Conservation (phyloP, 2,329 filamentous ascomycete species). For the Colletotrichum sp. region DNA sequence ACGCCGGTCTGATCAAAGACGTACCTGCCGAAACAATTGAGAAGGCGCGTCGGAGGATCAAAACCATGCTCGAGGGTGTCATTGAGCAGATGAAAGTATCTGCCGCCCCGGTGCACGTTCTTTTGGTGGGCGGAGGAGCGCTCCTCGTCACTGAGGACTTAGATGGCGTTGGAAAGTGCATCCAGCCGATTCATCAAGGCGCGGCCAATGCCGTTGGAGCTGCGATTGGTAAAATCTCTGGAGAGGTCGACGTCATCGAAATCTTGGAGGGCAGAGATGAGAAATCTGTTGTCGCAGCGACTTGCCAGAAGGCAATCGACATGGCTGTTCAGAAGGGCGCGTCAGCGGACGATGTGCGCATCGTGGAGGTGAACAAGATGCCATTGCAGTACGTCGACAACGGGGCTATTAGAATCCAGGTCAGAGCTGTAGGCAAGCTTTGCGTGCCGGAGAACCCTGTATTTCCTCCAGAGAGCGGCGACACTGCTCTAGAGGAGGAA, state of each 20-base stretch:
- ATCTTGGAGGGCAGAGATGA: conserved; percentile 43
- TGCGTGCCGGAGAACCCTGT: conserved; percentile 29
- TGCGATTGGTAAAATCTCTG: conserved; percentile 60
- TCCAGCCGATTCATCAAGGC: conserved; percentile 55
- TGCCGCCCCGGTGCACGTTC: conserved; percentile 52
- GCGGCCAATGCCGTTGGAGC: conserved; percentile 67
- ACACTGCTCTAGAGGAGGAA: conserved; percentile 20
- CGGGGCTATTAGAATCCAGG: conserved; percentile 36
- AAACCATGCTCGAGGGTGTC: conserved; percentile 51
- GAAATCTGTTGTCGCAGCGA: conserved; percentile 41
- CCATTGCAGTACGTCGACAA: conserved; percentile 40
- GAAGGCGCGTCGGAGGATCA: conserved; percentile 38
- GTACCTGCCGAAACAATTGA: conserved; percentile 26
- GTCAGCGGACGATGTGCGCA: conserved; percentile 36
- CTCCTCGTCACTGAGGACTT: conserved; percentile 54
- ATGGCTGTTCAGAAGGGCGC: conserved; percentile 1
- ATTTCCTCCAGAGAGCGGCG: conserved; percentile 14
- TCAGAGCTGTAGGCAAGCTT: conserved; percentile 37
- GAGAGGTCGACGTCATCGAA: conserved; percentile 57
- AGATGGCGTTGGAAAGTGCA: conserved; percentile 53
- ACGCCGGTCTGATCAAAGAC: conserved; percentile 29
- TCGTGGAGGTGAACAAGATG: conserved; percentile 51
- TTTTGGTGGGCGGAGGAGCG: conserved; percentile 64
- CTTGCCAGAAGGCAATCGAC: conserved; percentile 32
- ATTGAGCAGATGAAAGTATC: conserved; percentile 64